Conservation (phyloP, 2,329 filamentous ascomycete genomes). For the Ophiostoma sp. region DNA sequence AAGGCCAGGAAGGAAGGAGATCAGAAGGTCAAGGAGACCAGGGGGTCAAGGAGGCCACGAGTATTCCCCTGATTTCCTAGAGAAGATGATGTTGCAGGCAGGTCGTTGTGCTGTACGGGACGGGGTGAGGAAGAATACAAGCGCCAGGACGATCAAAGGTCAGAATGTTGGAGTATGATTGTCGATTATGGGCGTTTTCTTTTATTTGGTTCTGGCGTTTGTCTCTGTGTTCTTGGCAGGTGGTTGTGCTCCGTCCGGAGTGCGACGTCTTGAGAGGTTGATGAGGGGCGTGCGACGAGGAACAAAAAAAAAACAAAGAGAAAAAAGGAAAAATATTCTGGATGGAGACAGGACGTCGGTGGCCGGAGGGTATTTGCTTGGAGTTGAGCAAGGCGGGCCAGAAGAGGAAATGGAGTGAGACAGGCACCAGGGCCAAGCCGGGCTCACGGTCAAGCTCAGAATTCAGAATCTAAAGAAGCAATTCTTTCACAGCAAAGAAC, state of each 20-base stretch:
- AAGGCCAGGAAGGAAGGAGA: not conserved
- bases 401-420: not conserved
- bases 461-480: not conserved
- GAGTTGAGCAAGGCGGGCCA: not conserved
- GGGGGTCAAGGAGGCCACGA: not conserved
- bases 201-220: not conserved
- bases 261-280: not conserved
- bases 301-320: not conserved
- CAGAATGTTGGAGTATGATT: not conserved
- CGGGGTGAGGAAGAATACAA: conserved; percentile 15
- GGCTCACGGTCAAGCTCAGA: not conserved
- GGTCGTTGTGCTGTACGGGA: not conserved
- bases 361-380: not conserved
- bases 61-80: not conserved
- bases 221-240: not conserved
- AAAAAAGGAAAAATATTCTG: not conserved
- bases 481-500: not conserved
- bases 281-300: not conserved
- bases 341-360: not conserved
- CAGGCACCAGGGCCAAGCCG: not conserved
- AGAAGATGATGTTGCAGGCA: not conserved
- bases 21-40: not conserved
- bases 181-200: not conserved
- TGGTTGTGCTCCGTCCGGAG: not conserved
- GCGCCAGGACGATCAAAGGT: not conserved